Percentiles rank a stretch among this genome's conserved stretches.
Evolutionary conservation across 148 eudicot genomes (phyloP).

Genomic region (Agrostemma githago): DNA sequence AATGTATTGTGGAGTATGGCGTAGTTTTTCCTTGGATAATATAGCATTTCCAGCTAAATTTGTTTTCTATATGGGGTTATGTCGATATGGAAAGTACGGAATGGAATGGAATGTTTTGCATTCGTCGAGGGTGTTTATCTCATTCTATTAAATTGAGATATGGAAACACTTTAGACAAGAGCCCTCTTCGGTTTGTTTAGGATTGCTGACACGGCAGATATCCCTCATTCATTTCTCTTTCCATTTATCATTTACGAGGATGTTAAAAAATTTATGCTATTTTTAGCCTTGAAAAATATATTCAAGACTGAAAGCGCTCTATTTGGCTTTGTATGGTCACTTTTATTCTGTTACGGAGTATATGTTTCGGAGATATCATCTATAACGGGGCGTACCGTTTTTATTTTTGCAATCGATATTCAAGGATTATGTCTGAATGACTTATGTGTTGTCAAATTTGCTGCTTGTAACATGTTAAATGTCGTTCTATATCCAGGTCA

Average conservation of each 20-base stretch:
- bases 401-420: not conserved
- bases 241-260: not conserved
- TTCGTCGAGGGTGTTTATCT: not conserved
- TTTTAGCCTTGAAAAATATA: no score
- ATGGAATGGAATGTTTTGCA: not conserved
- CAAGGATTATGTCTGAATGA: not conserved
- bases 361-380: no score
- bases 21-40: not conserved
- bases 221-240: not conserved
- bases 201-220: not conserved
- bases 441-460: not conserved
- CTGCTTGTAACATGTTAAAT: not conserved
- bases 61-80: constrained; percentile 11
- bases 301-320: no score
- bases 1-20: not conserved
- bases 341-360: no score
- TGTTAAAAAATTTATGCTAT: not conserved
- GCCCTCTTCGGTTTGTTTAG: not conserved
- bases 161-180: not conserved
- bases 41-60: not conserved
- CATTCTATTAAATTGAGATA: not conserved
- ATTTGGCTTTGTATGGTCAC: no score
- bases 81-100: constrained; percentile 7
- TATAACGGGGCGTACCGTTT: not conserved
- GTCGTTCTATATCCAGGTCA: constrained; percentile 54